Conservation (phyloP, 768 basidiomycete species). For the Lactarius evosmus region DNA sequence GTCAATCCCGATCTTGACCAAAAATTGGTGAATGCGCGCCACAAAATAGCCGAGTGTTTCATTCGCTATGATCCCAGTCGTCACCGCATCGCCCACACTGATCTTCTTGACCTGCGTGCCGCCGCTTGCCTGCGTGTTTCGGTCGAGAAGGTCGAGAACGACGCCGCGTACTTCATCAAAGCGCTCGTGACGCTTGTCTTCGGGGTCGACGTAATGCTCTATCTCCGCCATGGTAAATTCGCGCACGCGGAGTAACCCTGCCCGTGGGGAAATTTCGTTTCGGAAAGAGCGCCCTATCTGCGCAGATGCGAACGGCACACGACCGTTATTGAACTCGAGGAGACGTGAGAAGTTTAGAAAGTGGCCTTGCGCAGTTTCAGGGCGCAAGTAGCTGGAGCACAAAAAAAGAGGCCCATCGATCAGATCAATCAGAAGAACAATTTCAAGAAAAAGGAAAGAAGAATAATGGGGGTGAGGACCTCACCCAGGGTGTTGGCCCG, state of each 20-base stretch:
- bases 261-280: conserved; percentile 97
- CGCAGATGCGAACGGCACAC: conserved; percentile 94
- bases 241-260: conserved; percentile 92
- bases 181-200: conserved; percentile 81
- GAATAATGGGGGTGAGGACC: conserved; percentile 28
- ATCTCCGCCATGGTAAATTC: conserved; percentile 99
- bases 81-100: conserved; percentile 86
- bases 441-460: neutral
- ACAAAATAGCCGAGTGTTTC: conserved; percentile 98
- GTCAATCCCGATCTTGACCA: conserved; percentile 88
- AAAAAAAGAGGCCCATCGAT: neutral
- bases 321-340: conserved; percentile 97
- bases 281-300: conserved; percentile 96
- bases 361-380: conserved; percentile 97
- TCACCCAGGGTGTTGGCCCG: conserved; percentile 93
- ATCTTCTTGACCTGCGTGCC: conserved; percentile 59
- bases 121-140: conserved; percentile 78
- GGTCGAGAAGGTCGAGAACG: conserved; percentile 72
- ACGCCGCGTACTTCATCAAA: conserved; percentile 80
- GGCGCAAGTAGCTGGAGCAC: conserved; percentile 76
- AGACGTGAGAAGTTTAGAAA: conserved; percentile 98
- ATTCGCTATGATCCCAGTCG: conserved; percentile 84
- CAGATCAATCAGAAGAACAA: neutral
- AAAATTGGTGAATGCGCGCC: conserved; percentile 86
- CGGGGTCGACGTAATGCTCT: conserved; percentile 97